These are phyloP conservation scores for Globomyces sp. DNA, from an alignment of 371 early-diverging fungal genomes.

Conservation along the genomic window DNA sequence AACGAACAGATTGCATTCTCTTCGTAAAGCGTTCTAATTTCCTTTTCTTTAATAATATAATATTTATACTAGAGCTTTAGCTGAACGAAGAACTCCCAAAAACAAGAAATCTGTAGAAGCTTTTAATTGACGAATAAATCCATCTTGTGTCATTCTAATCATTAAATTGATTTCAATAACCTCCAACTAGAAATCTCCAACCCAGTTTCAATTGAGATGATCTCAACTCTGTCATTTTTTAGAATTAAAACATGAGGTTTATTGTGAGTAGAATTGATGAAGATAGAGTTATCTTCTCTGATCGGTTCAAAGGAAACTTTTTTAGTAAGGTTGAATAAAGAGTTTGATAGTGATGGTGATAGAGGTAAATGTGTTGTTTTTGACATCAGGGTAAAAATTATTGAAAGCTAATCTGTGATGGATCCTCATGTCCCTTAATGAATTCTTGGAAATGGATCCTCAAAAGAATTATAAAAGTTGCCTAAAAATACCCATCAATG, in stretches of 20 bases:
- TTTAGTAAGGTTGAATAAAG: too few relatives aligned
- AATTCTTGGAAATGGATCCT: too few relatives aligned
- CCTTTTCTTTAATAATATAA: slow-evolving; percentile 6
- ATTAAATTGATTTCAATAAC: background rate
- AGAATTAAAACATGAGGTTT: slow-evolving; percentile 10
- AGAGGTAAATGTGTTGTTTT: too few relatives aligned
- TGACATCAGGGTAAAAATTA: too few relatives aligned
- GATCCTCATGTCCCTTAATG: too few relatives aligned
- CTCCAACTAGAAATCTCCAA: slow-evolving; percentile 11
- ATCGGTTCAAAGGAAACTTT: too few relatives aligned
- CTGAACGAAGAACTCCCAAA: slow-evolving; percentile 35
- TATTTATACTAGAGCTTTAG: slow-evolving; percentile 25
- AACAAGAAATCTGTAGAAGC: slow-evolving; percentile 26
- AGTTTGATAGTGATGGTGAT: too few relatives aligned
- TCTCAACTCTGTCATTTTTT: background rate
- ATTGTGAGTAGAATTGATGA: background rate
- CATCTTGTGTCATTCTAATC: slow-evolving; percentile 21
- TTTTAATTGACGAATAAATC: slow-evolving; percentile 33
- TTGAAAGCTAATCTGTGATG: too few relatives aligned
- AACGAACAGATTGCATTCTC: too few relatives aligned
- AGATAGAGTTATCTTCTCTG: too few relatives aligned
- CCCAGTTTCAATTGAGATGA: slow-evolving; percentile 4
- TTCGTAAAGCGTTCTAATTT: background rate
- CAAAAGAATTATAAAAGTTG: too few relatives aligned
- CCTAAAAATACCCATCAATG: too few relatives aligned